phyloP scores from a whole-genome alignment of 73 alveolate genomes.

The Tetrahymena elliotti region DNA sequence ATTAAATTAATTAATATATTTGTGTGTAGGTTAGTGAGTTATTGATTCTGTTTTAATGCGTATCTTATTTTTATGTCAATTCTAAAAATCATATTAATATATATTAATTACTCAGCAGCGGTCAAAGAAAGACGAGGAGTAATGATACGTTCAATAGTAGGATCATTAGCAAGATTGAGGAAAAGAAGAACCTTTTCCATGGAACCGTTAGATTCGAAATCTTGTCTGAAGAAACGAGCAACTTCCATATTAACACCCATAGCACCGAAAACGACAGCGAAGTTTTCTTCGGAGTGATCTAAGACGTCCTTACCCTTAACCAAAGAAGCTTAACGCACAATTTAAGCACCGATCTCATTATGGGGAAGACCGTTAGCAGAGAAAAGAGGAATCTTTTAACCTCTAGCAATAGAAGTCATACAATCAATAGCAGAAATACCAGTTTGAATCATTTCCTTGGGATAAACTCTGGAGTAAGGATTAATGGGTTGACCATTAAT shows the following conservation, averaged over 20 bases:
- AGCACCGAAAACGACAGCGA: slow-evolving; percentile 99
- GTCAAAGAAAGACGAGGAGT: slow-evolving; percentile 99
- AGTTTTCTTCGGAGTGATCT: slow-evolving; percentile 98
- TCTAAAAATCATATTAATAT: not conserved
- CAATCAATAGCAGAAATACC: slow-evolving; percentile 99
- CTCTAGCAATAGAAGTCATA: slow-evolving; percentile 99
- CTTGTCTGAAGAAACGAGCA: slow-evolving; percentile 99
- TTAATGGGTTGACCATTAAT: slow-evolving; percentile 98
- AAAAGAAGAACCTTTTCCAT: slow-evolving; percentile 99
- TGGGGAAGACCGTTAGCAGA: slow-evolving; percentile 96
- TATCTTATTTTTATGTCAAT: not conserved
- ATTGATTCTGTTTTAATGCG: no score
- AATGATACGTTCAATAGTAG: slow-evolving; percentile 92
- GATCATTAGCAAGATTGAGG: slow-evolving; percentile 98
- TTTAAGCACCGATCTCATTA: slow-evolving; percentile 99
- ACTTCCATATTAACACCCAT: slow-evolving; percentile 99
- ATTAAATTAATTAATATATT: no score
- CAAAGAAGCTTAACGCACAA: slow-evolving; percentile 98
- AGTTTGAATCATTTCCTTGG: slow-evolving; percentile 97
- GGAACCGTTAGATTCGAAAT: slow-evolving; percentile 99
- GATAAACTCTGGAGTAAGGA: slow-evolving; percentile 94
- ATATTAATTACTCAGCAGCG: slow-evolving; percentile 82
- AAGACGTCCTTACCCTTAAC: slow-evolving; percentile 96
- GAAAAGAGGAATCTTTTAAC: slow-evolving; percentile 98
- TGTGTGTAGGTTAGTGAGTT: not conserved